Evolutionary conservation across 768 basidiomycete species (phyloP).

Genomic region (Tricholoma matsutake): DNA sequence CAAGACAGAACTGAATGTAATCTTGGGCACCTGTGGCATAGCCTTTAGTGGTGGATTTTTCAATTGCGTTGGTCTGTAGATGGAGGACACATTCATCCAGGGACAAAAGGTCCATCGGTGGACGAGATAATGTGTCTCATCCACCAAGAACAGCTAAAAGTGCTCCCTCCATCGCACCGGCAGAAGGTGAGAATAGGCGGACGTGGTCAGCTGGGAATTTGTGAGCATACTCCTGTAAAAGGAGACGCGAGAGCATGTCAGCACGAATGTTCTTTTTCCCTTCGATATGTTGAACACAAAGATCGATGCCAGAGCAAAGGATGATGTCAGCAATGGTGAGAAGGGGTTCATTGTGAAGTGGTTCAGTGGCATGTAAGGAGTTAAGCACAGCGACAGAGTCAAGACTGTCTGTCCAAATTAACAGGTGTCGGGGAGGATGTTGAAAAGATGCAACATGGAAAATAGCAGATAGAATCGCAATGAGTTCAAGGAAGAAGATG

Average conservation of each 20-base stretch:
- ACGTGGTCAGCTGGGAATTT: conserved; percentile 14
- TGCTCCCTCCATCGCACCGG: neutral
- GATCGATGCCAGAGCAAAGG: conserved; percentile 11
- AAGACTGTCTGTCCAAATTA: conserved; percentile 5
- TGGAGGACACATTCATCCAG: conserved; percentile 12
- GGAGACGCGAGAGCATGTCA: too few relatives aligned
- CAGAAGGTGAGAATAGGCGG: conserved; percentile 12
- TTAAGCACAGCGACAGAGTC: neutral
- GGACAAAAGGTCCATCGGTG: conserved; percentile 4
- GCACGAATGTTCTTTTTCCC: conserved; percentile 2
- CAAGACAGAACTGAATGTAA: conserved; percentile 17
- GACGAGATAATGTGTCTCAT: conserved; percentile 4
- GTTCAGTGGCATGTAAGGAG: conserved; percentile 3
- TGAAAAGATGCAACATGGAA: conserved; percentile 8
- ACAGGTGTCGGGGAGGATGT: conserved; percentile 13
- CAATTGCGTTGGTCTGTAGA: conserved; percentile 20
- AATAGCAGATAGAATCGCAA: conserved; percentile 21
- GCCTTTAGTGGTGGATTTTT: conserved; percentile 12
- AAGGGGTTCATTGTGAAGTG: neutral
- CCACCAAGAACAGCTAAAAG: conserved; percentile 19
- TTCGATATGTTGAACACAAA: conserved; percentile 14
- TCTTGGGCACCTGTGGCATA: conserved; percentile 22
- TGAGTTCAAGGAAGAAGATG: conserved; percentile 21
- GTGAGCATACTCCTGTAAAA: conserved; percentile 11
- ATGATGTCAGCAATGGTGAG: neutral